A percentile compares a stretch with the other conserved stretches of the same genome.
Evolutionary conservation across 1,284 basidiomycete species (phyloP).

Genomic region (Melampsora larici-populina): DNA sequence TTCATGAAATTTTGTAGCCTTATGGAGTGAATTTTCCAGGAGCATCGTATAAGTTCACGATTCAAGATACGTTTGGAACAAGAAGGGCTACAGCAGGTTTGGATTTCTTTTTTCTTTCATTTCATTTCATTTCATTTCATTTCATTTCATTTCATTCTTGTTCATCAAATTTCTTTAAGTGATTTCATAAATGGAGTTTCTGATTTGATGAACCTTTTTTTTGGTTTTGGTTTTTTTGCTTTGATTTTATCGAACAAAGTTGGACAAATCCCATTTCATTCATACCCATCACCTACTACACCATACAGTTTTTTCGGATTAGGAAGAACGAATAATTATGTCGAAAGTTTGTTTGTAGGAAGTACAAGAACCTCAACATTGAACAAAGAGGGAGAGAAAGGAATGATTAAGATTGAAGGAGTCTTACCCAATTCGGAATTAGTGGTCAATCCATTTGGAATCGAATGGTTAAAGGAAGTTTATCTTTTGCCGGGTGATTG

Average conservation of each 20-base stretch:
- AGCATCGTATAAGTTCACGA: slow-evolving; percentile 94
- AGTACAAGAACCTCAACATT: too few species aligned
- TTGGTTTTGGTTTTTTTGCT: neutral
- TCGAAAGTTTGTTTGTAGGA: slow-evolving; percentile 92
- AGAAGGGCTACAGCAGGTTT: slow-evolving; percentile 83
- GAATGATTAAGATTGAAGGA: slow-evolving; percentile 87
- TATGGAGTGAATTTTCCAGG: slow-evolving; percentile 92
- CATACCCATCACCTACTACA: slow-evolving; percentile 80
- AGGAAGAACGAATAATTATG: slow-evolving; percentile 99
- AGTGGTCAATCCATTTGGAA: slow-evolving; percentile 77
- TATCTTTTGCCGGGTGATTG: slow-evolving; percentile 92
- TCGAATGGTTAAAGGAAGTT: slow-evolving; percentile 79
- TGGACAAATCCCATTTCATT: slow-evolving; percentile 84
- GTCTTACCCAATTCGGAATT: slow-evolving; percentile 96
- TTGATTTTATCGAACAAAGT: too few species aligned
- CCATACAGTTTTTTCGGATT: slow-evolving; percentile 96
- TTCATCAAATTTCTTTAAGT: too few species aligned
- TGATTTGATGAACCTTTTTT: too few species aligned
- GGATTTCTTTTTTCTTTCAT: neutral
- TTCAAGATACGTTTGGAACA: slow-evolving; percentile 84
- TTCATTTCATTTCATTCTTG: slow-evolving; percentile 11
- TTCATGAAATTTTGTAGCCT: slow-evolving; percentile 62
- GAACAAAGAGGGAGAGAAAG: too few species aligned
- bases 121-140: slow-evolving; percentile 20
- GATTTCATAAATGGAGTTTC: too few species aligned